Evolutionary conservation across 768 basidiomycete genomes (phyloP).

Genomic region (Dictyophora rubrovolvata): DNA sequence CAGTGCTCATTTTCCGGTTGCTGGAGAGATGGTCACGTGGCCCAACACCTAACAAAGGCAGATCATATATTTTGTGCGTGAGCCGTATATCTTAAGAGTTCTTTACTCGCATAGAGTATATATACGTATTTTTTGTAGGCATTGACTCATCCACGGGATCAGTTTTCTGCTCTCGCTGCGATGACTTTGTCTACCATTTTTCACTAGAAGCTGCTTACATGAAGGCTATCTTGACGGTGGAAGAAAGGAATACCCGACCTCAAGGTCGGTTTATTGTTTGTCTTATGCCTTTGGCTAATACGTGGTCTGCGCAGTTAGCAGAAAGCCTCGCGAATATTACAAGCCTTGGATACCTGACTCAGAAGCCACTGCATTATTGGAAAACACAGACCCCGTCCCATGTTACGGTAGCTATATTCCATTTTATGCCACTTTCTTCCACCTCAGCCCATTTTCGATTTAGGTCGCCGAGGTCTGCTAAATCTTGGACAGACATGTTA

Average conservation of each 20-base stretch:
- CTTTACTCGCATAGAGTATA: constrained; percentile 2
- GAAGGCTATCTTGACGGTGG: constrained; percentile 36
- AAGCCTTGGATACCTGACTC: constrained; percentile 37
- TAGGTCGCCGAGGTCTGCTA: constrained; percentile 68
- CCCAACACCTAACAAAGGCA: constrained; percentile 43
- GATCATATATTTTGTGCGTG: constrained; percentile 60
- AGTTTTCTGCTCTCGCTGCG: constrained; percentile 63
- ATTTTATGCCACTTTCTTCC: neutral
- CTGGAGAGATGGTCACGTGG: constrained; percentile 51
- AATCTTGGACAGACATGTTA: constrained; percentile 94
- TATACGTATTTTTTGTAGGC: constrained; percentile 32
- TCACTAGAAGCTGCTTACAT: constrained; percentile 38
- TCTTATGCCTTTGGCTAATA: constrained; percentile 7
- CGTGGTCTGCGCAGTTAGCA: constrained; percentile 22
- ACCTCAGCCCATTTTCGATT: neutral
- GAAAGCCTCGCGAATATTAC: constrained; percentile 36
- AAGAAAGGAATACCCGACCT: constrained; percentile 54
- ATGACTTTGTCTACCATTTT: constrained; percentile 62
- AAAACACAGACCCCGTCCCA: constrained; percentile 40
- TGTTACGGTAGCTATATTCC: constrained; percentile 54
- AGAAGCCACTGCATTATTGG: constrained; percentile 35
- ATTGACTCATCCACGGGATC: constrained; percentile 65
- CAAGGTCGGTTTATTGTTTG: constrained; percentile 32
- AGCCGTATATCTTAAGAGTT: neutral
- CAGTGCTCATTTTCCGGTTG: constrained; percentile 64